phyloP scores from a whole-genome alignment of 306 rosid genomes.

The Casuarina equisetifolia region DNA sequence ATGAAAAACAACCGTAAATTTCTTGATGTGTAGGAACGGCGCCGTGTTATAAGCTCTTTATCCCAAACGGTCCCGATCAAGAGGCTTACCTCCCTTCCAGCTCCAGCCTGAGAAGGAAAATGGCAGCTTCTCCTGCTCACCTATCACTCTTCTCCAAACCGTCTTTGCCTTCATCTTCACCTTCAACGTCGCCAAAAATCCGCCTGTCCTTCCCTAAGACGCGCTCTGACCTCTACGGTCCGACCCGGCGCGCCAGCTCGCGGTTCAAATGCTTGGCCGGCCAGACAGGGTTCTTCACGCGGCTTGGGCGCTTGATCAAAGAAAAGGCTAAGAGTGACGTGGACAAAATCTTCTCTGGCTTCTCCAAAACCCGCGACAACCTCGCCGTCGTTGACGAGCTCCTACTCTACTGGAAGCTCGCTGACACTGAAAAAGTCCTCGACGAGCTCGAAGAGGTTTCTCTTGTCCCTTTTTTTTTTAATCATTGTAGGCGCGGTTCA shows the following conservation, averaged over 20 bases:
- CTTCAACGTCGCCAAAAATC: conserved; percentile 10
- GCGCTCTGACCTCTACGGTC: neutral
- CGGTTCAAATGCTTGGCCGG: conserved; percentile 75
- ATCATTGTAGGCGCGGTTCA: too few relatives aligned
- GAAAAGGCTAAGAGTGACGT: conserved; percentile 94
- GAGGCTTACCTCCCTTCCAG: neutral
- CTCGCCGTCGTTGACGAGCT: conserved; percentile 94
- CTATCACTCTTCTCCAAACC: conserved; percentile 44
- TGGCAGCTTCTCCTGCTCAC: conserved; percentile 50
- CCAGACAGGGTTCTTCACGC: conserved; percentile 75
- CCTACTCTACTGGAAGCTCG: conserved; percentile 90
- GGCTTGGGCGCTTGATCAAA: conserved; percentile 75
- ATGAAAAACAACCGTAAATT: too few relatives aligned
- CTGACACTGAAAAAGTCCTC: conserved; percentile 83
- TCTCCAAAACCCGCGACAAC: conserved; percentile 82
- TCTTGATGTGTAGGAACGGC: neutral
- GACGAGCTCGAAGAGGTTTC: conserved; percentile 95
- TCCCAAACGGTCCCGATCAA: neutral
- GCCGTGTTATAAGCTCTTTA: neutral
- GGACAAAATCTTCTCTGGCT: conserved; percentile 82
- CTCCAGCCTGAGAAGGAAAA: conserved; percentile 14
- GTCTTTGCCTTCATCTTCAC: conserved; percentile 12
- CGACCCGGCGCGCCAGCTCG: conserved; percentile 15
- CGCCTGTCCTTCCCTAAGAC: conserved; percentile 18
- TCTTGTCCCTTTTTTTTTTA: neutral